A percentile compares a stretch with the other conserved stretches of the same genome.
Conservation (phyloP, 495 filamentous ascomycete species). For the Massariosphaeria phaeospora region DNA sequence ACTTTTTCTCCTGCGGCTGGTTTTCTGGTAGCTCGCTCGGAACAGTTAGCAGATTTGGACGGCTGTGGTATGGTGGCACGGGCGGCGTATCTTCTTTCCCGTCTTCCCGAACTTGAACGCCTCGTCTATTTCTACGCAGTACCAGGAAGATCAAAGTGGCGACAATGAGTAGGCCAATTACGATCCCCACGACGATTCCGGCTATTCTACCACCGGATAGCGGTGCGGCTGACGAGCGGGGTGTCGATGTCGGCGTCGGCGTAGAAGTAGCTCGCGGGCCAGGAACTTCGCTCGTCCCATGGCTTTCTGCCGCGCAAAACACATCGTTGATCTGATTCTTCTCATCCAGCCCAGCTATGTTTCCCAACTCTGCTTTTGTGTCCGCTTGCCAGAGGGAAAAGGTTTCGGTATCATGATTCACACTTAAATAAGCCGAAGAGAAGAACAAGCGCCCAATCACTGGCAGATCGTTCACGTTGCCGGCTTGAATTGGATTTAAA, state of each 20-base stretch:
- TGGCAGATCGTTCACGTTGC: slow-evolving; percentile 1
- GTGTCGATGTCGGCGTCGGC: neutral
- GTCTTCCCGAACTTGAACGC: neutral
- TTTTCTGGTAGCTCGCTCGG: neutral
- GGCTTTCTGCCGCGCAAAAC: neutral
- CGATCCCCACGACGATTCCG: neutral
- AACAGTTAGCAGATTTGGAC: neutral
- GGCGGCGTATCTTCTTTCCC: neutral
- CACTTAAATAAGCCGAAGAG: slow-evolving; percentile 6
- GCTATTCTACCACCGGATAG: slow-evolving; percentile 4
- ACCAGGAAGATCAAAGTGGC: neutral
- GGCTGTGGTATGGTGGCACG: neutral
- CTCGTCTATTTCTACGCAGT: neutral
- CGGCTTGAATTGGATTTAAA: neutral
- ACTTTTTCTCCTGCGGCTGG: too few relatives aligned
- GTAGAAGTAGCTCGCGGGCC: neutral
- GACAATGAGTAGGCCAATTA: neutral
- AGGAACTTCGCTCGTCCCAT: neutral
- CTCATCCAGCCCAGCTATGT: neutral
- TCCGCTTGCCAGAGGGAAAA: slow-evolving; percentile 16
- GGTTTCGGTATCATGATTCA: slow-evolving; percentile 9
- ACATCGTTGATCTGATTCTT: neutral
- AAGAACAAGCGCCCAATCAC: slow-evolving; percentile 9
- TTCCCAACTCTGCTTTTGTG: neutral
- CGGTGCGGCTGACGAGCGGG: neutral